A percentile compares a stretch with the other conserved stretches of the same genome.
Evolutionary conservation across 805 yeast genomes (phyloP).

Genomic region (Wickerhamiella cacticola): DNA sequence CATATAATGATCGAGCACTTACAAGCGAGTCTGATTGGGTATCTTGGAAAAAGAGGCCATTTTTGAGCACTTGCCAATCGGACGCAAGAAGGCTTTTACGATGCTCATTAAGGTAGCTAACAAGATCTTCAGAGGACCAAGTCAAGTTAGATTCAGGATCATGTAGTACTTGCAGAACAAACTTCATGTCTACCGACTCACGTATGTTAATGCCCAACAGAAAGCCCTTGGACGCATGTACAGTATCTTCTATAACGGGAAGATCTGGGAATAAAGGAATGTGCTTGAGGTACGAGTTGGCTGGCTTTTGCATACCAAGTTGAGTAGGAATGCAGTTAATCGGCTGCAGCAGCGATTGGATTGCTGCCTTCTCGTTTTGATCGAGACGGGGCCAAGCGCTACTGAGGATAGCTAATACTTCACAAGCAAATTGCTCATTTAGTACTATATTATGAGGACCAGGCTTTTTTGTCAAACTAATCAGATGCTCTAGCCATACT

Average conservation of each 20-base stretch:
- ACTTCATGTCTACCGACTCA: constrained; percentile 31
- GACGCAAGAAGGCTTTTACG: constrained; percentile 20
- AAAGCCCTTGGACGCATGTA: constrained; percentile 20
- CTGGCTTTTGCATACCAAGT: constrained; percentile 29
- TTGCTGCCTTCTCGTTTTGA: background rate
- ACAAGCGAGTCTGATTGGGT: constrained; percentile 14
- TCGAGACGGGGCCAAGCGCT: constrained; percentile 21
- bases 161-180: constrained; percentile 29
- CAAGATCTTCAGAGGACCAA: constrained; percentile 30
- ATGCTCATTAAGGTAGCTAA: constrained; percentile 28
- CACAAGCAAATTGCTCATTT: constrained; percentile 22
- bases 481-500: constrained; percentile 22
- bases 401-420: constrained; percentile 22
- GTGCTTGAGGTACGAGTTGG: constrained; percentile 26
- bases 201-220: constrained; percentile 28
- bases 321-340: constrained; percentile 31
- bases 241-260: constrained; percentile 25
- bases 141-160: constrained; percentile 20
- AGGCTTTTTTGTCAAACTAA: constrained; percentile 9
- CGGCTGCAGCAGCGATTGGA: constrained; percentile 12
- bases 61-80: constrained; percentile 27
- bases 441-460: constrained; percentile 18
- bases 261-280: constrained; percentile 30
- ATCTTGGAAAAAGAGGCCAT: constrained; percentile 25
- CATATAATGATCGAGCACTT: constrained; percentile 19